Evolutionary conservation across 2,329 filamentous ascomycete species (phyloP).

Genomic region (Fusarium nodosum): DNA sequence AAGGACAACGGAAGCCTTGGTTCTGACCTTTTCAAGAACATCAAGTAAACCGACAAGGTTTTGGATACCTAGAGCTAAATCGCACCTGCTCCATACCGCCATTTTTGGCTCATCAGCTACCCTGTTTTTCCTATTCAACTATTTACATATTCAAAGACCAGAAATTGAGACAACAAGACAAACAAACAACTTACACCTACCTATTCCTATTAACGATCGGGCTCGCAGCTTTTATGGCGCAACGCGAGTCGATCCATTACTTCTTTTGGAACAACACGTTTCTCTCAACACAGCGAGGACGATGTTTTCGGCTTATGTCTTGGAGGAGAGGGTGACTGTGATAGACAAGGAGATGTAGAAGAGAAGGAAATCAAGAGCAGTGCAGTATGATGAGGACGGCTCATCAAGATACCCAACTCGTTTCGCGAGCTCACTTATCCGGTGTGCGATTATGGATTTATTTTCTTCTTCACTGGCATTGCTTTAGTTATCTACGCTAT

Average conservation of each 20-base stretch:
- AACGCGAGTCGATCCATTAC: constrained; percentile 33
- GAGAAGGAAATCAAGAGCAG: constrained; percentile 43
- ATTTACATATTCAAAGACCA: constrained; percentile 46
- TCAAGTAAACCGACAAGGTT: constrained; percentile 60
- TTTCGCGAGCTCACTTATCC: constrained; percentile 55
- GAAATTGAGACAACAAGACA: constrained; percentile 42
- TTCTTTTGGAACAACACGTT: constrained; percentile 35
- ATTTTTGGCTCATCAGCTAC: constrained; percentile 35
- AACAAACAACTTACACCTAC: constrained; percentile 26
- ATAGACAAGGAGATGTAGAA: constrained; percentile 28
- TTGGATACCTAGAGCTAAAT: constrained; percentile 19
- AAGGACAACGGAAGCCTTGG: constrained; percentile 64
- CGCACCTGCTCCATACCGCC: constrained; percentile 8
- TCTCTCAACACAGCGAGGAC: constrained; percentile 32
- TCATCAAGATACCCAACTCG: constrained; percentile 59
- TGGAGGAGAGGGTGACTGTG: constrained; percentile 23
- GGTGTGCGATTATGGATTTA: constrained; percentile 51
- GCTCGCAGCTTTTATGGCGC: constrained; percentile 43
- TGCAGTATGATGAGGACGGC: constrained; percentile 49
- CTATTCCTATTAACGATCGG: constrained; percentile 44
- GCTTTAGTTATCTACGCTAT: constrained; percentile 33
- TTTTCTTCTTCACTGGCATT: constrained; percentile 45
- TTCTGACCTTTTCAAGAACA: constrained; percentile 70
- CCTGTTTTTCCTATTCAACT: constrained; percentile 38
- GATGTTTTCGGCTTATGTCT: constrained; percentile 33